Evolutionary conservation across 495 filamentous ascomycete genomes (phyloP), one percentile per base, ranked within the genome.

Genomic region (Annulohypoxylon maeteangense): DNA sequence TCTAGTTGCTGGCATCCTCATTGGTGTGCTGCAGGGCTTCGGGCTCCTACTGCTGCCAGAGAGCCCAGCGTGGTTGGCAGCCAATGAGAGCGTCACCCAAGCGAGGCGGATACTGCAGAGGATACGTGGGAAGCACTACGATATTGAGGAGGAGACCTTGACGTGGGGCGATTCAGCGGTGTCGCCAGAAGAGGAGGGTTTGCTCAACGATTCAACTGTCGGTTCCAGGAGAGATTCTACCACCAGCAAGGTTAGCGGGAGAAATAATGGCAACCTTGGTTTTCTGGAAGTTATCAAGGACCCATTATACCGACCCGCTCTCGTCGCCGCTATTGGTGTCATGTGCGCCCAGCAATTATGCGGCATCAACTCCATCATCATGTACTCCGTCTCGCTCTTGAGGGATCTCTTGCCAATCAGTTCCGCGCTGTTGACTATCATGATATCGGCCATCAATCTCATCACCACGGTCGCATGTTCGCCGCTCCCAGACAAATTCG

Each of bases 331-430:
- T 12, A 87, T 94, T 18, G 93, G 90, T 3, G 90, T 97, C 68
- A 98, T 98, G 96, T 81, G 94, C 36, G 90, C 92, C 7, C 95
- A 99, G 74, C 95, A 99, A 75, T 84, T 99, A 22, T 91, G 89
- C 31, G 94, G 95, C 27, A 93, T 99, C 81, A 99, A 99, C 84
- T 94, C 91, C 61, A 93, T 98, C 71, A 90, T 99, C 78, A 97
- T 99, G 93, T 98, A 99, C 80, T 95, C 93, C 7, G 95, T 99
- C 2, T 92, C 92, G 3, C 87, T 98, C 1, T 85, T 99, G 36
- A 86, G 89, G 36, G 87, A 84, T 47, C 87, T 98, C 8, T 81
- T 98, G 0, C 91, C 92, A 7, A 88, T 90, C 23, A 91, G 86
- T 31, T 93, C 94, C 0, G 91, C 90, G 0, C 78, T 93, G 4